These are phyloP conservation scores for Agrostemma githago DNA, from an alignment of 148 eudicot species.

Conservation along the genomic window DNA sequence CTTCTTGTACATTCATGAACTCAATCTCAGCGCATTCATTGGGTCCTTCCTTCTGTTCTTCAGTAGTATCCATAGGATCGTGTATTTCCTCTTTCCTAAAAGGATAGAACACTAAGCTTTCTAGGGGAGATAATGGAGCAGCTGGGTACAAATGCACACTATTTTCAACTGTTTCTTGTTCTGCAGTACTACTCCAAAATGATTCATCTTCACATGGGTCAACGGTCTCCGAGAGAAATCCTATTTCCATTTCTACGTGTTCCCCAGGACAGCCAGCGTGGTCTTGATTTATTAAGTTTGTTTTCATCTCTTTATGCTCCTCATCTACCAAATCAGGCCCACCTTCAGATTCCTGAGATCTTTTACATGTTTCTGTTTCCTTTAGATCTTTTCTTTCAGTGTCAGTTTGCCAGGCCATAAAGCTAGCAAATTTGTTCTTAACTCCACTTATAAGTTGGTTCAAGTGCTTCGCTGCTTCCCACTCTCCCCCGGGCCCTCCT, in stretches of 20 bases:
- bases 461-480: constrained; percentile 44
- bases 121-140: constrained; percentile 12
- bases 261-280: constrained; percentile 17
- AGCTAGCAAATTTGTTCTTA: constrained; percentile 40
- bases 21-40: constrained; percentile 19
- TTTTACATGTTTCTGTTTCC: constrained; percentile 30
- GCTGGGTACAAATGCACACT: constrained; percentile 4
- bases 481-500: constrained; percentile 35
- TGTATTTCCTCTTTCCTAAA: constrained; percentile 14
- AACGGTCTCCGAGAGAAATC: constrained; percentile 19
- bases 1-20: constrained; percentile 12
- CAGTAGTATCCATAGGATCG: constrained; percentile 4
- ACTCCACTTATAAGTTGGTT: constrained; percentile 39
- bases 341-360: constrained; percentile 28
- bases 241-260: constrained; percentile 18
- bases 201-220: constrained; percentile 21
- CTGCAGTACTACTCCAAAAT: neutral
- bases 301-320: constrained; percentile 22
- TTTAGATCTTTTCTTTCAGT: constrained; percentile 29
- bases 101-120: constrained; percentile 17
- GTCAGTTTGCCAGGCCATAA: constrained; percentile 40
- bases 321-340: constrained; percentile 22
- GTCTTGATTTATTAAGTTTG: constrained; percentile 26
- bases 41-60: constrained; percentile 16
- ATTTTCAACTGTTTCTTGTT: constrained; percentile 14